phyloP scores from a whole-genome alignment of 352 stramenopile species.

The Pythium angustatum region DNA sequence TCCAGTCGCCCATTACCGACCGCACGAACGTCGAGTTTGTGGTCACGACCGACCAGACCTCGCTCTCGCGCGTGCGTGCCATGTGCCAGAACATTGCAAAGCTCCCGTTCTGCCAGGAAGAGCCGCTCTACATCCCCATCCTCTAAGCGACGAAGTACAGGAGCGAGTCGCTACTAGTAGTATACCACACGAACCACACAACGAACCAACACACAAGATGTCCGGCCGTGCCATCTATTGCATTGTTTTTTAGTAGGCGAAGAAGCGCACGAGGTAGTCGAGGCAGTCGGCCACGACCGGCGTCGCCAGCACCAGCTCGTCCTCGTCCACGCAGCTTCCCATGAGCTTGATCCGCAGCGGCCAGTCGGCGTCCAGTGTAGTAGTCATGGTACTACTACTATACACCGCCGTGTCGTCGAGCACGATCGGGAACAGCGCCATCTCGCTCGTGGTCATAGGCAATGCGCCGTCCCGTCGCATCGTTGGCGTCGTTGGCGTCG shows the following conservation, averaged over 20 bases:
- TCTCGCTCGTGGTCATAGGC: too few relatives aligned
- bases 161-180: background rate
- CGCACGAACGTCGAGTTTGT: slow-evolving; percentile 94
- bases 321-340: slow-evolving; percentile 6
- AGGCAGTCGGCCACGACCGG: slow-evolving; percentile 29
- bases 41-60: slow-evolving; percentile 94
- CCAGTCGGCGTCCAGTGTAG: too few relatives aligned
- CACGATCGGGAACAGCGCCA: too few relatives aligned
- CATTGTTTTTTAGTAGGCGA: slow-evolving; percentile 16
- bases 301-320: slow-evolving; percentile 21
- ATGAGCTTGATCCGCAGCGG: too few relatives aligned
- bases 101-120: slow-evolving; percentile 83
- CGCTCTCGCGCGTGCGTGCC: slow-evolving; percentile 84
- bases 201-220: background rate
- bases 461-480: background rate
- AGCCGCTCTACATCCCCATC: slow-evolving; percentile 83
- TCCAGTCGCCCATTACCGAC: slow-evolving; percentile 95
- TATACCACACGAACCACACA: background rate
- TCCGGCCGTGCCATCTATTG: background rate
- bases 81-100: slow-evolving; percentile 90
- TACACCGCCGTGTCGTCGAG: too few relatives aligned
- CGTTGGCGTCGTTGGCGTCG: too few relatives aligned
- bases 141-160: slow-evolving; percentile 25
- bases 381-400: too few relatives aligned
- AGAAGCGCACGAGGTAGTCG: slow-evolving; percentile 37